Percentiles rank a stretch among this genome's conserved stretches.
Conservation (phyloP, 2,329 filamentous ascomycete species). For the Ascochyta fabae region DNA sequence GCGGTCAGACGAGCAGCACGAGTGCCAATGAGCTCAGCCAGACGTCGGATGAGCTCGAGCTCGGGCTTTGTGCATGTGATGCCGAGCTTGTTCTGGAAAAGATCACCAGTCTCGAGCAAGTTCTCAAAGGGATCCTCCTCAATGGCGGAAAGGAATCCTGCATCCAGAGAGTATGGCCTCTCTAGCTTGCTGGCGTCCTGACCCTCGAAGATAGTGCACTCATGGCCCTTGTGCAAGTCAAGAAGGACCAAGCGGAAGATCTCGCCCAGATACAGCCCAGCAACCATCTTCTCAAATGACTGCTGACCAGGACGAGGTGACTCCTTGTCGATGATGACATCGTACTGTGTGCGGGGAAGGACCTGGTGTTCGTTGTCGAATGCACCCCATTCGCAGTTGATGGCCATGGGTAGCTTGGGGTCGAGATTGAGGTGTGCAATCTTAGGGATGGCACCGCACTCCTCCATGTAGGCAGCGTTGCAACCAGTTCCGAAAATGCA, state of each 20-base stretch:
- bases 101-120: slow-evolving; percentile 82
- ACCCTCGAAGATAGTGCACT: slow-evolving; percentile 75
- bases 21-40: slow-evolving; percentile 93
- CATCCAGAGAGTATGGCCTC: slow-evolving; percentile 87
- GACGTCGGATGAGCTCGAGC: slow-evolving; percentile 84
- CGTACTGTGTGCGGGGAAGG: slow-evolving; percentile 85
- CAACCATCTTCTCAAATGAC: slow-evolving; percentile 97
- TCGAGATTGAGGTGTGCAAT: slow-evolving; percentile 89
- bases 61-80: slow-evolving; percentile 76
- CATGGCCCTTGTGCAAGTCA: slow-evolving; percentile 74
- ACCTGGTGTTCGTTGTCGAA: slow-evolving; percentile 95
- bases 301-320: slow-evolving; percentile 94
- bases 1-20: slow-evolving; percentile 91
- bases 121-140: slow-evolving; percentile 98
- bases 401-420: slow-evolving; percentile 84
- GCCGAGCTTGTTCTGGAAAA: slow-evolving; percentile 78
- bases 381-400: slow-evolving; percentile 98
- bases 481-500: slow-evolving; percentile 99
- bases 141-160: slow-evolving; percentile 90
- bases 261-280: slow-evolving; percentile 91
- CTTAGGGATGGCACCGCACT: slow-evolving; percentile 90
- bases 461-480: slow-evolving; percentile 98
- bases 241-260: slow-evolving; percentile 88
- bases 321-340: slow-evolving; percentile 85
- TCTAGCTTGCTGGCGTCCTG: slow-evolving; percentile 82